A percentile compares a stretch with the other conserved stretches of the same genome.
These are phyloP conservation scores for Aspergillus pseudoviridinutans DNA, from an alignment of 2,329 filamentous ascomycete genomes.

Conservation along the genomic window DNA sequence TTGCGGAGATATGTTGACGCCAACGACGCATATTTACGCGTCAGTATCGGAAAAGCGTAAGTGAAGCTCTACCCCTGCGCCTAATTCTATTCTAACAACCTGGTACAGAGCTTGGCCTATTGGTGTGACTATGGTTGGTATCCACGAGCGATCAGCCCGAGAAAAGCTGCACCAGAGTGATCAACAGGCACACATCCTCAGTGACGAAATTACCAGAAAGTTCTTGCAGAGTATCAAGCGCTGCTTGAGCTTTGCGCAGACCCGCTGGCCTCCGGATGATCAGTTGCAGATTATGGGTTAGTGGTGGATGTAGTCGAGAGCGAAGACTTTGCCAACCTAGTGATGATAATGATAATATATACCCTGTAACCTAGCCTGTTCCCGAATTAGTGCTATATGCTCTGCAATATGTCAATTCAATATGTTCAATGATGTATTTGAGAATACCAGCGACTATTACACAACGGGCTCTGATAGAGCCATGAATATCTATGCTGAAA, in stretches of 20 bases:
- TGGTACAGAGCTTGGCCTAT: conserved; percentile 78
- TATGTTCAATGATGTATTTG: neutral
- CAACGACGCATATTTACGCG: conserved; percentile 86
- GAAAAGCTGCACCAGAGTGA: conserved; percentile 85
- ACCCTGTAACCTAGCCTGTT: neutral
- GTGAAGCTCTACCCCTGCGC: conserved; percentile 18
- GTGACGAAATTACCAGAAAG: conserved; percentile 91
- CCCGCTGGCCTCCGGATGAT: conserved; percentile 91
- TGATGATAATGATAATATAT: conserved; percentile 44
- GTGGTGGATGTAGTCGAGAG: conserved; percentile 5
- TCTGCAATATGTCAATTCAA: neutral
- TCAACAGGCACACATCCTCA: conserved; percentile 89
- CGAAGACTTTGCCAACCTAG: neutral
- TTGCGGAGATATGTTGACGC: conserved; percentile 90
- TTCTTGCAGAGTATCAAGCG: conserved; percentile 97
- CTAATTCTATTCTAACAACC: conserved; percentile 10
- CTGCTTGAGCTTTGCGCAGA: conserved; percentile 93
- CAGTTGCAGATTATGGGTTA: conserved; percentile 91
- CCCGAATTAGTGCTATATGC: no score
- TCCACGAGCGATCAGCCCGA: conserved; percentile 91
- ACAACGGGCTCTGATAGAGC: neutral
- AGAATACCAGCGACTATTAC: neutral
- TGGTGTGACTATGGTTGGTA: conserved; percentile 99
- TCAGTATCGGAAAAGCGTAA: conserved; percentile 87
- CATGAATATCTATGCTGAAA: neutral